Base-by-base conservation (phyloP, 2,329 filamentous ascomycete species). In the Xylaria sp. region DNA sequence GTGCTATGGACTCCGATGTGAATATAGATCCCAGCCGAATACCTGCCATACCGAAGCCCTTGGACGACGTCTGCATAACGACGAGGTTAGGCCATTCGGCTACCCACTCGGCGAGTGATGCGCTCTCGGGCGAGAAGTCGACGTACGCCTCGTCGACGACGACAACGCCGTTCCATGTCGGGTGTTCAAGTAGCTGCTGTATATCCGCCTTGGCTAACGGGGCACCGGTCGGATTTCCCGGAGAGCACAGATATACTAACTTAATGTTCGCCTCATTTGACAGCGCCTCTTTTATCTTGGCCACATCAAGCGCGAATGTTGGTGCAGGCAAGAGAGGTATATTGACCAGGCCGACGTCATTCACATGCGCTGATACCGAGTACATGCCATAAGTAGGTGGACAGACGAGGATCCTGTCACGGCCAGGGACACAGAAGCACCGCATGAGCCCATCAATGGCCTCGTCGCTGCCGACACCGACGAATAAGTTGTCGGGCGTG, bases 361-460 rank as follows among this genome's bases (percentile, higher is more conserved):
- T 99, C 74, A 98, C 91, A 79, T 97, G 92, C 0, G 96, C 96
- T 7, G 93, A 97, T 20, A 99, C 96, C 56, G 89, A 86, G 84
- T 99, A 99, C 96, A 99, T 99, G 82, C 96, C 96, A 80, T 99
- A 99, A 0, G 96, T 99, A 0, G 96, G 96, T 20, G 96, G 96
- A 78, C 95, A 98, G 51, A 94, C 95, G 44, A 99, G 88, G 78
- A 99, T 97, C 78, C 92, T 94, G 82, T 99, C 96, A 73, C 87
- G 87, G 55, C 91, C 93, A 0, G 96, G 96, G 1, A 89, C 84
- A 82, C 96, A 99, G 84, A 99, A 99, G 81, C 93, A 96, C 63
- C 96, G 91, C 69, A 99, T 87, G 50, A 99, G 88, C 6, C 93
- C 94, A 82, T 99, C 96, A 79, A 99, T 97, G 72, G 94, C 95